Evolutionary conservation across 495 filamentous ascomycete genomes (phyloP).

Genomic region (Annulohypoxylon moriforme): DNA sequence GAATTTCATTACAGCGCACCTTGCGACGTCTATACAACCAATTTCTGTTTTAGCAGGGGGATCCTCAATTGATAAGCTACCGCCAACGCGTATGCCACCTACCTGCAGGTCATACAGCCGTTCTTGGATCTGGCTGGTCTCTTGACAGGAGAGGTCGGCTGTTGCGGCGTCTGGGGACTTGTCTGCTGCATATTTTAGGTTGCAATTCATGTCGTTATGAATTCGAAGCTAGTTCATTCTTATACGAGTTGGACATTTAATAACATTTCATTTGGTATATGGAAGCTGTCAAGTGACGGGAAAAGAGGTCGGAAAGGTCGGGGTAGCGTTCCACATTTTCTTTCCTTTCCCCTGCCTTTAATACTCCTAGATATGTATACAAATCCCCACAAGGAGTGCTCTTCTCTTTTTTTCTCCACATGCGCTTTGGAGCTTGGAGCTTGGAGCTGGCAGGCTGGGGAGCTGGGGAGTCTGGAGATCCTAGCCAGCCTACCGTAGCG

Average conservation of each 20-base stretch:
- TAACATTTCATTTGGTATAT: conserved; percentile 12
- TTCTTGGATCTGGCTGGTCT: conserved; percentile 36
- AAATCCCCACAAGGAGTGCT: conserved; percentile 5
- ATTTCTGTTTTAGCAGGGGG: conserved; percentile 22
- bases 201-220: conserved; percentile 1
- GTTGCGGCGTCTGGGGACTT: conserved; percentile 8
- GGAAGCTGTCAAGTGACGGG: conserved; percentile 9
- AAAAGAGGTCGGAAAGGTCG: conserved; percentile 12
- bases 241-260: conserved; percentile 26
- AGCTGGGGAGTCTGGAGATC: conserved; percentile 22
- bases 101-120: conserved; percentile 43
- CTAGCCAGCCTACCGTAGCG: conserved; percentile 26
- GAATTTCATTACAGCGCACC: conserved; percentile 54
- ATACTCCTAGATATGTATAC: neutral
- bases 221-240: conserved; percentile 1
- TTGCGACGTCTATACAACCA: conserved; percentile 39
- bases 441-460: conserved; percentile 16
- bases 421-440: neutral
- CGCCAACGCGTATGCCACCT: conserved; percentile 11
- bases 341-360: neutral
- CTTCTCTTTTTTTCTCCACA: conserved; percentile 21
- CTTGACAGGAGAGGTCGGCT: conserved; percentile 13
- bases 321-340: conserved; percentile 30
- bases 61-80: conserved; percentile 7
- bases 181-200: conserved; percentile 22